These are phyloP conservation scores for Dimocarpus longan DNA, from an alignment of 345 rosid genomes.

Conservation along the genomic window DNA sequence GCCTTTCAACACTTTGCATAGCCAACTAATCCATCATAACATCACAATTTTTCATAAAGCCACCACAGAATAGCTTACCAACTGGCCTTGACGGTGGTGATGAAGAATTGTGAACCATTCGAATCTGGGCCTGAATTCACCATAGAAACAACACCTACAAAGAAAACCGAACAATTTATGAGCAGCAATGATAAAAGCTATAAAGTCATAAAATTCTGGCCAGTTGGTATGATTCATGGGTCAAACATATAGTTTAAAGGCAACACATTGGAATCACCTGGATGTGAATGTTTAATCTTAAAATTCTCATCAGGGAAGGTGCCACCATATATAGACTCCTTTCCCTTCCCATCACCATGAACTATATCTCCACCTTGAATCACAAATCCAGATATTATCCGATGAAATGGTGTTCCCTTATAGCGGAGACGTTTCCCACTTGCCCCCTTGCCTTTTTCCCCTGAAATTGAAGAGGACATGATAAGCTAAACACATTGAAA, in stretches of 20 bases:
- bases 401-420: constrained; percentile 88
- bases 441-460: constrained; percentile 65
- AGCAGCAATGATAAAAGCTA: not conserved
- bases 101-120: constrained; percentile 95
- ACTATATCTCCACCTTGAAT: constrained; percentile 94
- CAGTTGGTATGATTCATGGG: not conserved
- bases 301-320: constrained; percentile 89
- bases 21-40: not conserved
- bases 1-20: too few relatives aligned
- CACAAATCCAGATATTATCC: constrained; percentile 90
- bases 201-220: not conserved
- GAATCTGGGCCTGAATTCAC: constrained; percentile 91
- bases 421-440: constrained; percentile 69
- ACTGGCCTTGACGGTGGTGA: constrained; percentile 89
- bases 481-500: not conserved
- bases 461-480: constrained; percentile 34
- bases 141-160: constrained; percentile 88
- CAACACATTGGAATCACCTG: constrained; percentile 51
- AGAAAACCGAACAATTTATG: not conserved
- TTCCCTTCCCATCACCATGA: constrained; percentile 76
- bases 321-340: constrained; percentile 80
- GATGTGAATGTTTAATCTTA: constrained; percentile 77
- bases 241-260: constrained; percentile 4
- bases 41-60: not conserved
- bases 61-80: constrained; percentile 57